Evolutionary conservation across 1,284 basidiomycete species (phyloP).

Genomic region (Rhodotorula sp.): DNA sequence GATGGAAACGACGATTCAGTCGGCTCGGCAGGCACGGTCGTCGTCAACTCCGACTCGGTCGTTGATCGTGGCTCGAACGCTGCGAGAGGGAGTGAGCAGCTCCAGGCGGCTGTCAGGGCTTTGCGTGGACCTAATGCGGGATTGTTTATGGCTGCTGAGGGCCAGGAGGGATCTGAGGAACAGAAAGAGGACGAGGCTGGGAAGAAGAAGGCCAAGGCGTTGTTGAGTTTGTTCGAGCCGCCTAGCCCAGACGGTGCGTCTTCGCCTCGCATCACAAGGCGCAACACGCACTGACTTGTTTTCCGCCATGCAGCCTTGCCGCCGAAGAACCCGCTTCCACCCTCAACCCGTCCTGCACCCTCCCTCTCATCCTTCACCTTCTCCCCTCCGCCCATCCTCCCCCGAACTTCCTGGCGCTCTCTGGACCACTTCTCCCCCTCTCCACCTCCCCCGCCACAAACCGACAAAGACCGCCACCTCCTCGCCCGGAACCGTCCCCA

Average conservation of each 20-base stretch:
- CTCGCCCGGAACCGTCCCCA: neutral
- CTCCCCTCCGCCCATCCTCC: neutral
- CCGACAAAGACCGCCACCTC: constrained; percentile 3
- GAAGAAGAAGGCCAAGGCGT: neutral
- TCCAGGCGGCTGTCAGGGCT: constrained; percentile 34
- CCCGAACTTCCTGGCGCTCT: constrained; percentile 3
- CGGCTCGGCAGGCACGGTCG: constrained; percentile 17
- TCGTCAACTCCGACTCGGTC: constrained; percentile 15
- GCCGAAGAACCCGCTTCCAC: neutral
- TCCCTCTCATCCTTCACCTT: constrained; percentile 13
- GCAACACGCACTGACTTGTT: neutral
- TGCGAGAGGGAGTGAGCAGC: constrained; percentile 16
- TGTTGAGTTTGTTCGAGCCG: constrained; percentile 33
- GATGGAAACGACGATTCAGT: neutral
- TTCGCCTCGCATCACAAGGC: neutral
- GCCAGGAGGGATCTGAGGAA: neutral
- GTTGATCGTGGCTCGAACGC: neutral
- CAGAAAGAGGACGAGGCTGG: neutral
- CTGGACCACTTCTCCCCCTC: constrained; percentile 4
- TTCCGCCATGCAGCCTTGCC: neutral
- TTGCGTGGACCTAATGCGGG: constrained; percentile 26
- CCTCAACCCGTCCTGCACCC: constrained; percentile 6
- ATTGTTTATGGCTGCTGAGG: constrained; percentile 5
- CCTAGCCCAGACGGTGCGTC: constrained; percentile 10
- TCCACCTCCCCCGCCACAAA: neutral